Evolutionary conservation across 2,329 filamentous ascomycete genomes (phyloP), one percentile per base, ranked within the genome.

Genomic region (Apiospora rasikravindrae): DNA sequence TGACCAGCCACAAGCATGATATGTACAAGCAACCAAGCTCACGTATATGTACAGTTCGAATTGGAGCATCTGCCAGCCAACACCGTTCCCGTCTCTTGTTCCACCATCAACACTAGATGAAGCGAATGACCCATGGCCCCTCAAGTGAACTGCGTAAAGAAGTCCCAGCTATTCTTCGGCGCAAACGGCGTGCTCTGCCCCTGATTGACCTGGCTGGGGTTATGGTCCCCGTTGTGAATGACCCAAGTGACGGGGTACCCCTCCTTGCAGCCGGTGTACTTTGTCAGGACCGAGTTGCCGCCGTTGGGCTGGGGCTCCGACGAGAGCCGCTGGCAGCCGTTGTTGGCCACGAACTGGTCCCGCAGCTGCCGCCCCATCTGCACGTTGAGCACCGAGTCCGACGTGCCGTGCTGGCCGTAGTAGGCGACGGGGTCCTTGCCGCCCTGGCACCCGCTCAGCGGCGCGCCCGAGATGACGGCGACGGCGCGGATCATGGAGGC

Each of bases 301-400:
- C 67, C 67, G 33, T 69, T 69, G 22, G 67, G 67, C 67, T 69
- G 13, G 53, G 74, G 71, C 47, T 66, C 72, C 70, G 74, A 72
- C 47, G 44, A n/a, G 19, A 70, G 53, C 13, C 69, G 19, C 22
- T 71, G 73, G 71, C 81, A 84, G 8, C 81, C 79, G 69, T 84
- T 84, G 70, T 83, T 82, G 61, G 70, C 72, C 19, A 82, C 79
- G 72, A 84, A 84, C 49, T 76, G 78, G 71, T 84, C 81, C 10
- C 81, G 79, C 72, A 84, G 76, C 72, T 75, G 68, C 8, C 79
- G 72, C 37, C 82, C 82, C 11, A 72, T 72, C 7, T 75, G 72
- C 45, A 84, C 80, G 33, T 78, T 76, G 7, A 84, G 77, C 10
- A 82, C 80, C n/a, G 73, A 70, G 71, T 84, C 83, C 24, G 73